Evolutionary conservation across 306 rosid genomes (phyloP), one percentile per base, ranked within the genome.

Genomic region (Spatholobus suberectus): DNA sequence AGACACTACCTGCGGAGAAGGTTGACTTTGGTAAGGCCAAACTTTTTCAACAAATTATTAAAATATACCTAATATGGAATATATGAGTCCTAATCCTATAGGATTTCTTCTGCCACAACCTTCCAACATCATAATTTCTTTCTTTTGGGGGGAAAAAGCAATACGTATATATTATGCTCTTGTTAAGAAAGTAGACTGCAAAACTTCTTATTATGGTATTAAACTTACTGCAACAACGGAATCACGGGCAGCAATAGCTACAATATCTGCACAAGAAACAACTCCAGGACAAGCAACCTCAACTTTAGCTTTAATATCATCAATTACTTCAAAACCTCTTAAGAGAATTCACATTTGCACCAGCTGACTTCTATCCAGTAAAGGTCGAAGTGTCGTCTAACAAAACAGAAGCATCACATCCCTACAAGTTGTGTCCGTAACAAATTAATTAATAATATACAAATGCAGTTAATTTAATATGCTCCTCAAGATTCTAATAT

Each of bases 261-360:
- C 63, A 78, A 89, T 91, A 66, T 91, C 95, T 8, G 91, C 93
- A 74, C 91, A 91, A 27, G 95, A 91, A 84, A 88, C 91, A 77
- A 88, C 68, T 18, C 85, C 93, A 1, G 93, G 90, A 82, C 93
- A 91, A 55, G 66, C 17, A 29, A 51, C 47, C 73, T 91, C 95
- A 13, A 91, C n/a, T 41, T 85, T 29, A 47, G 86, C 59, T 81
- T 91, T 89, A 17, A 91, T 86, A 9, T 74, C 62, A 49, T 88
- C 95, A 38, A 91, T 76, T 23, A 91, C 88, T 2, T 91, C 93
- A 24, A 83, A 91, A 29, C 95, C 95, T 76, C 93, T 78, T n/a
- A 6, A 88, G 37, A 47, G 95, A 91, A 69, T 81, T 69, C 54
- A 35, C 43, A 75, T 89, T 89, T 72, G 92, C 88, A 10, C 75